Conservation (phyloP, 495 filamentous ascomycete genomes). For the Aspergillus homomorphus region DNA sequence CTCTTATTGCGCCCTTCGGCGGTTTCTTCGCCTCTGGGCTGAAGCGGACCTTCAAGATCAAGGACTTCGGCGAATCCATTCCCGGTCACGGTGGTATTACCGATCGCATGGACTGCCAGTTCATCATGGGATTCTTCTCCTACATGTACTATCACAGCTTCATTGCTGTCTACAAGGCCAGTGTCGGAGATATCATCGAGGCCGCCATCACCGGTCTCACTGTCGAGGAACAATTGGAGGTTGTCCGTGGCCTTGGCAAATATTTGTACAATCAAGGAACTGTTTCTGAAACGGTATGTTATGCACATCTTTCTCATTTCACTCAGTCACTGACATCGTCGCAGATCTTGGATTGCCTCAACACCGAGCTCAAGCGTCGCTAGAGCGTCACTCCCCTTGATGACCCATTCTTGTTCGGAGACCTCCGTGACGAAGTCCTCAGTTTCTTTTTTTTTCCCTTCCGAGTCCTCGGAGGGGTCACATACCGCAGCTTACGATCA, state of each 20-base stretch:
- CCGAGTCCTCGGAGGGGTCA: constrained; percentile 8
- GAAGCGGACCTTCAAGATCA: constrained; percentile 99
- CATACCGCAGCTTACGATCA: constrained; percentile 11
- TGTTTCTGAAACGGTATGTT: constrained; percentile 59
- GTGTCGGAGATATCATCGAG: constrained; percentile 83
- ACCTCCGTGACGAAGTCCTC: constrained; percentile 9
- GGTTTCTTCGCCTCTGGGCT: constrained; percentile 98
- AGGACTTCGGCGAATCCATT: constrained; percentile 98
- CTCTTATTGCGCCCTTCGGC: constrained; percentile 95
- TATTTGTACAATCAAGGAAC: constrained; percentile 84
- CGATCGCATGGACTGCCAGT: constrained; percentile 99
- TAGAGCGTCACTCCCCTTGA: constrained; percentile 22
- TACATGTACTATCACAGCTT: constrained; percentile 99
- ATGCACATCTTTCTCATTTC: neutral
- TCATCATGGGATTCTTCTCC: constrained; percentile 99
- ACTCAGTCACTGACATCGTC: neutral
- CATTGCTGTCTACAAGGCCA: constrained; percentile 80
- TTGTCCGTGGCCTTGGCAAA: constrained; percentile 77
- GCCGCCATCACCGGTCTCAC: constrained; percentile 79
- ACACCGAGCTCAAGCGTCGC: constrained; percentile 41
- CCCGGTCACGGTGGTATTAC: constrained; percentile 98
- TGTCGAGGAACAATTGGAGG: constrained; percentile 81
- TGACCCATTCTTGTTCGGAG: constrained; percentile 23
- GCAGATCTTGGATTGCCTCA: constrained; percentile 45
- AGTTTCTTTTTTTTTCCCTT: constrained; percentile 1